Percentiles rank a stretch among this genome's conserved stretches.
These are phyloP conservation scores for Xylaria sp. DNA, from an alignment of 2,329 filamentous ascomycete genomes.

Conservation along the genomic window DNA sequence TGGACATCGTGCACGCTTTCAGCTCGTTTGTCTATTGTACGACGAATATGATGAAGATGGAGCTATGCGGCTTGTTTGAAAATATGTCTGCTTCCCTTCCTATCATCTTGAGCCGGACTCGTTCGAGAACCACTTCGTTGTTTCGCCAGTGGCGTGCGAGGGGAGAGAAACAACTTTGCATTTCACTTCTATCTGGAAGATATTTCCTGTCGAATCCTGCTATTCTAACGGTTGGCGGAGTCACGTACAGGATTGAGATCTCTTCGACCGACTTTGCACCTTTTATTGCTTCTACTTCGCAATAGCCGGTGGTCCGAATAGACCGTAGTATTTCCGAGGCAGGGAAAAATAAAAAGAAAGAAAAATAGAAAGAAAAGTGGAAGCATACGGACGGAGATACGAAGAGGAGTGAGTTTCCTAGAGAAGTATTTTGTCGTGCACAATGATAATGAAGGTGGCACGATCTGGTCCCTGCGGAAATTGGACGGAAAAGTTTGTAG, in stretches of 20 bases:
- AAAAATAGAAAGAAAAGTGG: background rate
- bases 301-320: background rate
- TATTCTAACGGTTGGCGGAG: background rate
- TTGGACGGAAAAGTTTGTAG: background rate
- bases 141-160: background rate
- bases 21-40: background rate
- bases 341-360: background rate
- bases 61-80: background rate
- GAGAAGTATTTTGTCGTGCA: conserved; percentile 1
- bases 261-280: conserved; percentile 2
- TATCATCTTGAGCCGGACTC: background rate
- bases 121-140: conserved; percentile 3
- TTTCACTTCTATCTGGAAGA: background rate
- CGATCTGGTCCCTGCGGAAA: background rate
- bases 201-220: background rate
- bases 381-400: background rate
- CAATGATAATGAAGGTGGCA: conserved; percentile 1
- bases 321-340: background rate
- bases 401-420: background rate
- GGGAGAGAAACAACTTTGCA: conserved; percentile 2
- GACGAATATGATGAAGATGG: background rate
- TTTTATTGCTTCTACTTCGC: conserved; percentile 1
- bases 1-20: background rate
- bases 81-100: background rate
- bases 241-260: background rate